Base-by-base conservation (phyloP, 2,329 filamentous ascomycete species). In the Westerdykella sp. region DNA sequence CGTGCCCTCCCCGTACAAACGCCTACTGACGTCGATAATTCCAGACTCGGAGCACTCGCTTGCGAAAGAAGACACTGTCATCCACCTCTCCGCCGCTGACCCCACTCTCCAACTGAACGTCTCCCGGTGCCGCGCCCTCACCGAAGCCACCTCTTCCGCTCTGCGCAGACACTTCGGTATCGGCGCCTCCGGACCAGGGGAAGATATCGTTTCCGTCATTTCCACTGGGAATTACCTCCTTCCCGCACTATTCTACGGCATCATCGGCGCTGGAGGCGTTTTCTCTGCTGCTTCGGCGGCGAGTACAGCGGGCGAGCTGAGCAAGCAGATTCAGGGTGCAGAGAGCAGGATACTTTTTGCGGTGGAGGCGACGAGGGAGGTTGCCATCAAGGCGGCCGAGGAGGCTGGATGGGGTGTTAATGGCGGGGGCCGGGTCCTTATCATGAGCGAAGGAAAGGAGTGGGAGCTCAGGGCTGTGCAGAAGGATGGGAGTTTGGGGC, bases 241-340 rank as follows among this genome's bases (percentile, higher is more conserved):
- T 0, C 72, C 77, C 0, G 67, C 73, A 11, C 50, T 79, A 1
- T 77, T 79, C 54, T 81, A 72, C 49, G 75, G 73, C 12, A 72
- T 80, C 41, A 68, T 83, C 37, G 79, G 76, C 3, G 77, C 78
- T 2, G 78, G 74, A 1, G 80, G 78, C 14, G 71, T 83, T 21
- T 82, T 78, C 51, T 77, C 76, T 6, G 73, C 76, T 5, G 76
- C 76, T 0, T 75, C 71, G 37, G 68, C 76, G 0, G 68, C 71
- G 0, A 73, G 69, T 5, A 79, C 77, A 0, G 65, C 70, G 0
- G 53, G 65, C 2, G 79, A 83, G 21, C 59, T 82, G 7, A 69
- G 70, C 3, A 68, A 73, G 21, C 73, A 74, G 49, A 63, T 76
- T 12, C 63, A 61, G 13, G 63, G 69, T 18, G 72, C 69, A 0